Percentiles rank a stretch among this genome's conserved stretches.
Evolutionary conservation across 2,329 filamentous ascomycete species (phyloP).

Genomic region (Trichoderma asperellum): DNA sequence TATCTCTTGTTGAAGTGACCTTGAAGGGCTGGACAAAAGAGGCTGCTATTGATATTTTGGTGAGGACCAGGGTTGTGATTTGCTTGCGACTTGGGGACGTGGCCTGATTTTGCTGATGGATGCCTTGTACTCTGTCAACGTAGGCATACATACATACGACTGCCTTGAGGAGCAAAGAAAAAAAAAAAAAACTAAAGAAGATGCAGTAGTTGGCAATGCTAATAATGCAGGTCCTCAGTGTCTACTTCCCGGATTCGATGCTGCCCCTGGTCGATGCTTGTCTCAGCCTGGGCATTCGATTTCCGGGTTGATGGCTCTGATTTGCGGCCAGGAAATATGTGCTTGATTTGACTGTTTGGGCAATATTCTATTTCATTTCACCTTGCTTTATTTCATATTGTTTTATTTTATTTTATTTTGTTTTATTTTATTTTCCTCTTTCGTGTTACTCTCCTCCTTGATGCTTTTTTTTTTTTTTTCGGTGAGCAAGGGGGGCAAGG

Average conservation of each 20-base stretch:
- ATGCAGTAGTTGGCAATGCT: slow-evolving; percentile 6
- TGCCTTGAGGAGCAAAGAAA: not conserved
- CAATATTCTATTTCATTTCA: not conserved
- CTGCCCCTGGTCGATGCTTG: not conserved
- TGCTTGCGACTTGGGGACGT: not conserved
- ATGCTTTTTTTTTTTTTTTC: not conserved
- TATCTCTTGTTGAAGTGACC: too few species aligned
- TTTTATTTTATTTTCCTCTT: not conserved
- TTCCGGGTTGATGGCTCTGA: not conserved
- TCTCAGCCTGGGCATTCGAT: not conserved
- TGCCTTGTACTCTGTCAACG: not conserved
- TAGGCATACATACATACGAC: not conserved
- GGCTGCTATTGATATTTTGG: not conserved
- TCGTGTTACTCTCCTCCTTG: not conserved
- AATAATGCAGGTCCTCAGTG: slow-evolving; percentile 1
- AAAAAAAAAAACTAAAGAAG: not conserved
- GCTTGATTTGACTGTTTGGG: not conserved
- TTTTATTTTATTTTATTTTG: too few species aligned
- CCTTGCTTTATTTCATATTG: too few species aligned
- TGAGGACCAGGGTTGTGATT: not conserved
- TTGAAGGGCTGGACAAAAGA: not conserved
- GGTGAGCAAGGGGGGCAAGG: not conserved
- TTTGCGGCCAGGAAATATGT: not conserved
- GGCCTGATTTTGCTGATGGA: not conserved
- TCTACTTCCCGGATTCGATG: not conserved